These are phyloP conservation scores for Closterium sp. DNA, from an alignment of 139 green algal genomes.

Conservation along the genomic window DNA sequence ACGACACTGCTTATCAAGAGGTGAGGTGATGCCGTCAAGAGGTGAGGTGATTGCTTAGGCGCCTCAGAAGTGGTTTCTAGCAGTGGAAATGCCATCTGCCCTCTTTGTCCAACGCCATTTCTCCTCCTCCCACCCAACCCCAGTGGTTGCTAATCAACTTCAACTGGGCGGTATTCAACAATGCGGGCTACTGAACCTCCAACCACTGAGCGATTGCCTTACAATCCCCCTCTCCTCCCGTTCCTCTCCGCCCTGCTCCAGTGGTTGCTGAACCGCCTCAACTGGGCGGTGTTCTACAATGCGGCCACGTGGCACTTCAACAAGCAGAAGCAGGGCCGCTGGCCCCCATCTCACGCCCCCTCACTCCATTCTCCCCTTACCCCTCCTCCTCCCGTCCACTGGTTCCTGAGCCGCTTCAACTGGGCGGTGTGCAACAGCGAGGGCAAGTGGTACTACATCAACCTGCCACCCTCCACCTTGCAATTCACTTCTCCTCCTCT, in stretches of 20 bases:
- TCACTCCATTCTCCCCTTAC: no score
- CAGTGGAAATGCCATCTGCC: no score
- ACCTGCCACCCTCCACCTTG: no score
- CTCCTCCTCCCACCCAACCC: not conserved
- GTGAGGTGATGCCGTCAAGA: not conserved
- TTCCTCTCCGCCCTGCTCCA: not conserved
- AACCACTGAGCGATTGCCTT: no score
- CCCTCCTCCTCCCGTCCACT: not conserved
- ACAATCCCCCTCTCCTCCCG: no score
- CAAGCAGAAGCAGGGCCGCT: constrained; percentile 8
- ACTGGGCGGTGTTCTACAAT: constrained; percentile 40
- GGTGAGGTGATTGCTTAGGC: not conserved
- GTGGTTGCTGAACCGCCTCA: constrained; percentile 31
- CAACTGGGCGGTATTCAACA: no score
- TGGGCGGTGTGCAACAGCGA: not conserved
- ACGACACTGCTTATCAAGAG: not conserved
- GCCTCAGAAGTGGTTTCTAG: no score
- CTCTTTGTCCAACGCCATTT: not conserved
- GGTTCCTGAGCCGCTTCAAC: no score
- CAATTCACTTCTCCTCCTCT: no score
- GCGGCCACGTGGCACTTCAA: constrained; percentile 45
- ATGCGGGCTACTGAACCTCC: no score
- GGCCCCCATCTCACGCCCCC: no score
- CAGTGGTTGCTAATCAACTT: no score
- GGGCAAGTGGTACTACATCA: not conserved